phyloP scores from a whole-genome alignment of 805 yeast genomes.

The Cyberlindnera sargentensis region DNA sequence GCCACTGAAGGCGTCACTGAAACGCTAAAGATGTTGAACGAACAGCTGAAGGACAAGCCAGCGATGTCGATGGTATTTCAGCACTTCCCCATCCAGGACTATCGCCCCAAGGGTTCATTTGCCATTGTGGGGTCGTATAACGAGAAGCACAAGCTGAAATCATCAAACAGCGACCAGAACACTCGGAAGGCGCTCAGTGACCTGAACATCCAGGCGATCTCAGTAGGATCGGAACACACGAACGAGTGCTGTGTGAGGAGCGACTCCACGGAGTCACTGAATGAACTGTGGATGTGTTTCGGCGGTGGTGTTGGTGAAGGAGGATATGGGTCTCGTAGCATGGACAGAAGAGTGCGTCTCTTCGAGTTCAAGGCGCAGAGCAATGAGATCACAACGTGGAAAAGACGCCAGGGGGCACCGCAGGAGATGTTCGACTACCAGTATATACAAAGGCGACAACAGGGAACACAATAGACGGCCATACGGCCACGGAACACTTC shows the following conservation, averaged over 20 bases:
- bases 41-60: slow-evolving; percentile 19
- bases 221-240: slow-evolving; percentile 66
- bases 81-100: slow-evolving; percentile 62
- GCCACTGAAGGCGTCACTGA: slow-evolving; percentile 18
- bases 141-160: slow-evolving; percentile 33
- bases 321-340: slow-evolving; percentile 48
- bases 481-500: too few species aligned
- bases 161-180: slow-evolving; percentile 24
- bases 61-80: slow-evolving; percentile 52
- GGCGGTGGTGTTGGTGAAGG: slow-evolving; percentile 66
- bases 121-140: slow-evolving; percentile 34
- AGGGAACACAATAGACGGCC: not conserved
- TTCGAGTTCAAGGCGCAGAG: slow-evolving; percentile 40
- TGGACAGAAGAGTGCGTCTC: slow-evolving; percentile 43
- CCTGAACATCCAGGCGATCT: slow-evolving; percentile 43
- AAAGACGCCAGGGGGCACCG: slow-evolving; percentile 43
- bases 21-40: slow-evolving; percentile 26
- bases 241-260: slow-evolving; percentile 54
- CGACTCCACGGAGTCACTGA: slow-evolving; percentile 1
- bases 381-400: slow-evolving; percentile 51
- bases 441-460: slow-evolving; percentile 13
- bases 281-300: slow-evolving; percentile 53
- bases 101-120: slow-evolving; percentile 30
- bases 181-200: slow-evolving; percentile 37
- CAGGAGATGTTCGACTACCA: slow-evolving; percentile 38